phyloP scores from a whole-genome alignment of 106 monocot genomes.

The Phalaenopsis aphrodite region DNA sequence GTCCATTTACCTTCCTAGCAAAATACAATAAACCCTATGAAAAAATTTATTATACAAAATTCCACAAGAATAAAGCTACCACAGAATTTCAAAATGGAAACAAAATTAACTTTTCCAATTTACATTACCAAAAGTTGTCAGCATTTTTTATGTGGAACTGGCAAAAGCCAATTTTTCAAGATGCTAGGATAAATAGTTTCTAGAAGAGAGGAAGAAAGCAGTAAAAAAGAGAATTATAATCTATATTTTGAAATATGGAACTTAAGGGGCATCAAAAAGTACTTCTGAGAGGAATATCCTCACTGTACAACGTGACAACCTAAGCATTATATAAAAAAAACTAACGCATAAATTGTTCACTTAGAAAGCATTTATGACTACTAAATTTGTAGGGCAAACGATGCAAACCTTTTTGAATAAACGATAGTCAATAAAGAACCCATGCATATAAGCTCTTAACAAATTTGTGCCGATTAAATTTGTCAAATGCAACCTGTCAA shows the following conservation, averaged over 20 bases:
- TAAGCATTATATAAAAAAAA: background rate
- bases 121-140: background rate
- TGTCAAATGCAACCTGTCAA: conserved; percentile 71
- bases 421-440: conserved; percentile 58
- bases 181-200: background rate
- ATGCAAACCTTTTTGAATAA: conserved; percentile 73
- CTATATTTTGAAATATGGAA: background rate
- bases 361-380: conserved; percentile 1
- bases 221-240: background rate
- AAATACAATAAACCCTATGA: background rate
- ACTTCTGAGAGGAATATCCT: background rate
- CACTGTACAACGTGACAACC: background rate
- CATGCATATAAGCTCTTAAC: conserved; percentile 78
- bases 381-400: background rate
- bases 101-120: background rate
- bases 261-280: background rate
- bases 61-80: no score
- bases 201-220: background rate
- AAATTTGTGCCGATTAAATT: conserved; percentile 54
- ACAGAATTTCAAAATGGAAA: background rate
- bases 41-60: no score
- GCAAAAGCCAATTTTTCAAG: background rate
- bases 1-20: background rate
- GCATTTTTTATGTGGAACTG: background rate
- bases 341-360: background rate